These are phyloP conservation scores for Crotalaria pallida DNA, from an alignment of 306 rosid species.

Conservation along the genomic window DNA sequence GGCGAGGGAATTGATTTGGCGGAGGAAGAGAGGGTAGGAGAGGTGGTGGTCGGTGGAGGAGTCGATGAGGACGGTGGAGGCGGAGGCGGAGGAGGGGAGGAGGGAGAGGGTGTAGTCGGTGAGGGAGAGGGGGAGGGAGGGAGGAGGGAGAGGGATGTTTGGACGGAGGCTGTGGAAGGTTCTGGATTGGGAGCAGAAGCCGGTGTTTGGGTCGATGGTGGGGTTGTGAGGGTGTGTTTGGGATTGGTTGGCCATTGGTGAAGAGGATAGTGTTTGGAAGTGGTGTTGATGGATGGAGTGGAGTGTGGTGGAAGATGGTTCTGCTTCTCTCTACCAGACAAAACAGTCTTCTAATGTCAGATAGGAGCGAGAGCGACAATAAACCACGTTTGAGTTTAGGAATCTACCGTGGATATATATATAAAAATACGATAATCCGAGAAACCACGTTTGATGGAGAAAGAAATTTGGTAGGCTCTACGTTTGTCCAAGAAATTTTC, in stretches of 20 bases:
- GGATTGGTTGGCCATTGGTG: constrained; percentile 22
- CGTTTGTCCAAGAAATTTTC: too few species aligned
- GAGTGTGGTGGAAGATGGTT: background rate
- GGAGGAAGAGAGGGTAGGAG: constrained; percentile 48
- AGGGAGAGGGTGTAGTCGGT: constrained; percentile 48
- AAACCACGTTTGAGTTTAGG: too few species aligned
- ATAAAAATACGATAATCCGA: too few species aligned
- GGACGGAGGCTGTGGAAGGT: constrained; percentile 75
- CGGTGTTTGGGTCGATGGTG: constrained; percentile 42
- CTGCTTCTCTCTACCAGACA: background rate
- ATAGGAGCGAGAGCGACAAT: too few species aligned
- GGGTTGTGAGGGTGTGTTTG: background rate
- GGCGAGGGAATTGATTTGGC: constrained; percentile 48
- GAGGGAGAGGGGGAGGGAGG: constrained; percentile 52
- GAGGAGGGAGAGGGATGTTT: constrained; percentile 51
- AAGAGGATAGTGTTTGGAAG: too few species aligned
- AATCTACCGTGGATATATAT: too few species aligned
- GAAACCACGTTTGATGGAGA: too few species aligned
- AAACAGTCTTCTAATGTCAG: background rate
- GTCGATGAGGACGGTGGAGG: constrained; percentile 46
- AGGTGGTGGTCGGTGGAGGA: constrained; percentile 38
- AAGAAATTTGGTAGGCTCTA: too few species aligned
- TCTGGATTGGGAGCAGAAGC: constrained; percentile 43
- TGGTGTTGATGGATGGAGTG: background rate
- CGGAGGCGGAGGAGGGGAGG: constrained; percentile 17